Conservation (phyloP, 257 asterid genomes). For the Lithospermum erythrorhizon region DNA sequence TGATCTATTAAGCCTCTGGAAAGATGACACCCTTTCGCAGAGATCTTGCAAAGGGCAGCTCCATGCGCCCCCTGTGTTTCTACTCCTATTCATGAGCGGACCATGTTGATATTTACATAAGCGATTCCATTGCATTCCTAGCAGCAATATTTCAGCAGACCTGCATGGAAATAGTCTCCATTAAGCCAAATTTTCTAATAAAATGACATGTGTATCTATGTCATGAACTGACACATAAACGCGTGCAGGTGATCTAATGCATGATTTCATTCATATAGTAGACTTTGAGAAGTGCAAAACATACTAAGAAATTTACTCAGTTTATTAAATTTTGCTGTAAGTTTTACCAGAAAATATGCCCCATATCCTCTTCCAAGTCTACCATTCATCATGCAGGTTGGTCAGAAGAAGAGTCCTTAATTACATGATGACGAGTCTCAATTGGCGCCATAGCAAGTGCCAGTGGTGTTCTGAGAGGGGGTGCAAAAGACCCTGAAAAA, state of each 20-base stretch:
- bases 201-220: too few species aligned
- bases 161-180: constrained; percentile 4
- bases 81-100: constrained; percentile 1
- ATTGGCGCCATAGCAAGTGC: constrained; percentile 11
- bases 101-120: constrained; percentile 8
- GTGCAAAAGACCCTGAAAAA: constrained; percentile 15
- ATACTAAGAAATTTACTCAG: too few species aligned
- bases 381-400: constrained; percentile 23
- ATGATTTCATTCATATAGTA: too few species aligned
- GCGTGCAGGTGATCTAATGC: too few species aligned
- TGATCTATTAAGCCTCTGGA: neutral
- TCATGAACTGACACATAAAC: too few species aligned
- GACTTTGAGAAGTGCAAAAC: too few species aligned
- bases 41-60: constrained; percentile 1
- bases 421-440: constrained; percentile 16
- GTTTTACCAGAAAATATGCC: constrained; percentile 12
- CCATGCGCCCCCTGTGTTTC: constrained; percentile 10
- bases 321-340: neutral
- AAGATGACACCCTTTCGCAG: neutral
- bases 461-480: constrained; percentile 20
- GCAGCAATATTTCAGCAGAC: constrained; percentile 18
- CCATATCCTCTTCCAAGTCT: neutral
- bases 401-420: constrained; percentile 20
- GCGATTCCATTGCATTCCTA: constrained; percentile 7
- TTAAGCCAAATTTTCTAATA: too few species aligned